Percentiles rank a stretch among this genome's conserved stretches.
Evolutionary conservation across 352 stramenopile genomes (phyloP).

Genomic region (Phytopythium delawarense): DNA sequence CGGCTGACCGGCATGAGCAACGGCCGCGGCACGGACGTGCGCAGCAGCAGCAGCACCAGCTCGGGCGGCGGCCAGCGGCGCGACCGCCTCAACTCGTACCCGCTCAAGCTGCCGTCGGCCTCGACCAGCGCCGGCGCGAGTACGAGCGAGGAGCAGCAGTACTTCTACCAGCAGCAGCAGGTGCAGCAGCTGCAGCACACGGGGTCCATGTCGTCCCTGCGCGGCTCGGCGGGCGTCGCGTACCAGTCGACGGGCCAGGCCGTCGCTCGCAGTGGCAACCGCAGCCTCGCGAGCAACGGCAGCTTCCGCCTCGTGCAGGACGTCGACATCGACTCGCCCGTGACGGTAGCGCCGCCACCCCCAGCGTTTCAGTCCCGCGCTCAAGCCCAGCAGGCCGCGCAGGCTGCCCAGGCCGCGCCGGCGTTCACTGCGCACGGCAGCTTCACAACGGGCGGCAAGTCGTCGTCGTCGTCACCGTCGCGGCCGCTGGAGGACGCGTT

Average conservation of each 20-base stretch:
- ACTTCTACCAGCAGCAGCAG: not conserved
- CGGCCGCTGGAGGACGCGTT: constrained; percentile 35
- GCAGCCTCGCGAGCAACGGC: constrained; percentile 30
- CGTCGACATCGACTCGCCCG: constrained; percentile 30
- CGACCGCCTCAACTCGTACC: constrained; percentile 60
- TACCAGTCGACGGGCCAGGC: constrained; percentile 35
- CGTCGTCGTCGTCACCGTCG: not conserved
- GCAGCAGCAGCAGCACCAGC: constrained; percentile 31
- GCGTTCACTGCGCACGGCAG: constrained; percentile 1
- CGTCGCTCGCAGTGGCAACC: constrained; percentile 12
- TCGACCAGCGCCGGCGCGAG: constrained; percentile 13
- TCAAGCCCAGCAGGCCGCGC: not conserved
- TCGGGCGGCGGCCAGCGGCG: constrained; percentile 17
- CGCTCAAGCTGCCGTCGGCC: constrained; percentile 42
- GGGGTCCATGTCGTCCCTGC: constrained; percentile 1
- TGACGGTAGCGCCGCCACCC: constrained; percentile 12
- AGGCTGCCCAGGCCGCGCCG: constrained; percentile 5
- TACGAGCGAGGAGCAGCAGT: constrained; percentile 14
- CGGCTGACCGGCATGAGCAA: constrained; percentile 31
- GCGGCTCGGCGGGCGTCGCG: constrained; percentile 20
- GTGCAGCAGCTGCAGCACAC: constrained; percentile 1
- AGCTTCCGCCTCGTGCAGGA: constrained; percentile 37
- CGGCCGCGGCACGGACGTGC: constrained; percentile 10
- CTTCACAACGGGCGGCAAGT: not conserved
- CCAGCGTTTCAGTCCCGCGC: constrained; percentile 13